These are phyloP conservation scores for Apodospora peruviana DNA, from an alignment of 495 filamentous ascomycete species.

Conservation along the genomic window DNA sequence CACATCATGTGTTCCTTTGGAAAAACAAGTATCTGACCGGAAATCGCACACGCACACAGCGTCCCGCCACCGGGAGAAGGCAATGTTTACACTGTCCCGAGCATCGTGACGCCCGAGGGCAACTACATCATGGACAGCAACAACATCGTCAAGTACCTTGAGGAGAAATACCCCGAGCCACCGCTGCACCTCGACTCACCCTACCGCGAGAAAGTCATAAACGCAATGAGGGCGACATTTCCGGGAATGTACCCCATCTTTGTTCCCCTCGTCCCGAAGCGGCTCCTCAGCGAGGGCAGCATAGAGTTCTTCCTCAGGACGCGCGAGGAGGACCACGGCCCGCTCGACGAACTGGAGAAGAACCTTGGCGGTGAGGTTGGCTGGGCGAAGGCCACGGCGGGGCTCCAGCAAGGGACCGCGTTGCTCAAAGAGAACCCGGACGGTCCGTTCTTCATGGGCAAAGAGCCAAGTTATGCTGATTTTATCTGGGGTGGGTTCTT, in stretches of 20 bases:
- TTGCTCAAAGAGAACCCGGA: constrained; percentile 42
- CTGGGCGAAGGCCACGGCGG: constrained; percentile 32
- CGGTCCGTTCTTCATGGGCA: constrained; percentile 45
- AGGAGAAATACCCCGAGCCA: constrained; percentile 47
- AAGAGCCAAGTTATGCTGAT: constrained; percentile 34
- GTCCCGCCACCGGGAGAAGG: constrained; percentile 10
- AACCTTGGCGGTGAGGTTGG: constrained; percentile 27
- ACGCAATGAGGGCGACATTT: constrained; percentile 11
- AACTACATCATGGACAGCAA: constrained; percentile 52
- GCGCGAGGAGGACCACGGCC: constrained; percentile 38
- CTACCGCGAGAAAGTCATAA: constrained; percentile 26
- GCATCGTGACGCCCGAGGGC: constrained; percentile 45
- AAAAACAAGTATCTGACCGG: background rate
- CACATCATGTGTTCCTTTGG: background rate
- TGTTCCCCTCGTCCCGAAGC: constrained; percentile 28
- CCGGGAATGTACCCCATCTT: constrained; percentile 19
- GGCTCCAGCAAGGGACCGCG: constrained; percentile 34
- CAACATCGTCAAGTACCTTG: constrained; percentile 47
- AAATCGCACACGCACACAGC: constrained; percentile 18
- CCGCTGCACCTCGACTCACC: constrained; percentile 47
- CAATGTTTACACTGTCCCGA: constrained; percentile 48
- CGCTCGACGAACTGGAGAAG: constrained; percentile 33
- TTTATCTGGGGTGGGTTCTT: constrained; percentile 36
- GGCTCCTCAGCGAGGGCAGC: constrained; percentile 35
- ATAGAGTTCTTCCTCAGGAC: constrained; percentile 41